Percentiles rank a stretch among this genome's conserved stretches.
These are phyloP conservation scores for Xylariales sp. DNA, from an alignment of 2,329 filamentous ascomycete genomes.

Conservation along the genomic window DNA sequence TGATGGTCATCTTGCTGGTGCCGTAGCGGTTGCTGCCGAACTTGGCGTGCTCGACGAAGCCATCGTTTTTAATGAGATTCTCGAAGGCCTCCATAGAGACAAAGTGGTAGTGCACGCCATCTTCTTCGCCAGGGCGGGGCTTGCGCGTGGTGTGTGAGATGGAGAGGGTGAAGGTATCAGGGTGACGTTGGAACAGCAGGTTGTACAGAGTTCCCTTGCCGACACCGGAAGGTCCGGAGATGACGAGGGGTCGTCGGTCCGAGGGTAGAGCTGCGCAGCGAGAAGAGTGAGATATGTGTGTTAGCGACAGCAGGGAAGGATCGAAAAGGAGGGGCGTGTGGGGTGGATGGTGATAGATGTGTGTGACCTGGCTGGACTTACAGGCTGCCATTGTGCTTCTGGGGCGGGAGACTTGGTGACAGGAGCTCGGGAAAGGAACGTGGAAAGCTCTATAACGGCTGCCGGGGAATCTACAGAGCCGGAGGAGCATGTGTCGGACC, in stretches of 20 bases:
- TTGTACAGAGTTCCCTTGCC: conserved; percentile 80
- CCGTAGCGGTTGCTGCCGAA: conserved; percentile 88
- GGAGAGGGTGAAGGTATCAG: conserved; percentile 48
- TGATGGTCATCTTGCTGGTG: conserved; percentile 74
- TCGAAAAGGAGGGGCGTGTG: no score
- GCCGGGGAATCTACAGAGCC: background rate
- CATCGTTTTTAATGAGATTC: conserved; percentile 59
- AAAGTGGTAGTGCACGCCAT: conserved; percentile 81
- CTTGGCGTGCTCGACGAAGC: conserved; percentile 80
- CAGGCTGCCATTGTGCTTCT: conserved; percentile 24
- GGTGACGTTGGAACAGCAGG: conserved; percentile 57
- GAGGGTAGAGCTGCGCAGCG: conserved; percentile 17
- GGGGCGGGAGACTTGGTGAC: conserved; percentile 6
- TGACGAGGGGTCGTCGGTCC: conserved; percentile 64
- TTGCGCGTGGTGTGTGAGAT: conserved; percentile 75
- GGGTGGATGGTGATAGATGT: background rate
- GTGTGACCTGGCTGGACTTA: conserved; percentile 13
- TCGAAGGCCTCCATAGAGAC: conserved; percentile 64
- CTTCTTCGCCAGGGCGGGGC: conserved; percentile 69
- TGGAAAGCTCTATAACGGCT: background rate
- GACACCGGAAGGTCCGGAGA: conserved; percentile 75
- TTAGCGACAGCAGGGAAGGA: no score
- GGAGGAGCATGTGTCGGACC: conserved; percentile 4
- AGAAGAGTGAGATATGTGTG: no score
- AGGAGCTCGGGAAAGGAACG: conserved; percentile 2